phyloP scores from a whole-genome alignment of 768 basidiomycete species.

The Stropharia rugosoannulata region DNA sequence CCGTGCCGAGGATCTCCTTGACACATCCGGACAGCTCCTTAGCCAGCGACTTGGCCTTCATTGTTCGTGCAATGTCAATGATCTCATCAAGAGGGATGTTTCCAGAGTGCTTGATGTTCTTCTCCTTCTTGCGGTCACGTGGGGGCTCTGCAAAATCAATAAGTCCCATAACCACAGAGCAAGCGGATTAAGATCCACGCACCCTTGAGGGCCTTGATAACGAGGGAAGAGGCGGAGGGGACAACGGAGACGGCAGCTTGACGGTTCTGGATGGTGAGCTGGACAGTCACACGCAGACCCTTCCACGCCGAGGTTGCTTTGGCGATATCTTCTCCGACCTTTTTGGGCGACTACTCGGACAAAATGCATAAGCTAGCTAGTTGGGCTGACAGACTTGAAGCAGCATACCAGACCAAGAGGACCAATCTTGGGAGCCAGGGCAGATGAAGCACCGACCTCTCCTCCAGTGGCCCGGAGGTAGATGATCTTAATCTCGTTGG shows the following conservation, averaged over 20 bases:
- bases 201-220: slow-evolving; percentile 99
- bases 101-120: slow-evolving; percentile 99
- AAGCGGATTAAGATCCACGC: slow-evolving; percentile 14
- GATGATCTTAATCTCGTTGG: slow-evolving; percentile 98
- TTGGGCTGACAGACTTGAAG: neutral
- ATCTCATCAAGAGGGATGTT: slow-evolving; percentile 95
- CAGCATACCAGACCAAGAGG: slow-evolving; percentile 93
- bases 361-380: slow-evolving; percentile 3
- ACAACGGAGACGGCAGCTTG: slow-evolving; percentile 97
- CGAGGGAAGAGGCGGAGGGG: slow-evolving; percentile 94
- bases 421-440: slow-evolving; percentile 99
- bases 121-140: slow-evolving; percentile 99
- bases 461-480: slow-evolving; percentile 98
- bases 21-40: slow-evolving; percentile 86
- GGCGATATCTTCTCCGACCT: slow-evolving; percentile 99
- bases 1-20: slow-evolving; percentile 98
- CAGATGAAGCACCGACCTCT: slow-evolving; percentile 98
- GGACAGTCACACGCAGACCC: slow-evolving; percentile 98
- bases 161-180: slow-evolving; percentile 2
- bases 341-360: slow-evolving; percentile 87
- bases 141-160: slow-evolving; percentile 73
- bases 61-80: slow-evolving; percentile 91
- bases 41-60: slow-evolving; percentile 92
- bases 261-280: slow-evolving; percentile 99
- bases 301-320: slow-evolving; percentile 99